phyloP scores from a whole-genome alignment of 768 basidiomycete species.

The Xerocomus potaroensis region DNA sequence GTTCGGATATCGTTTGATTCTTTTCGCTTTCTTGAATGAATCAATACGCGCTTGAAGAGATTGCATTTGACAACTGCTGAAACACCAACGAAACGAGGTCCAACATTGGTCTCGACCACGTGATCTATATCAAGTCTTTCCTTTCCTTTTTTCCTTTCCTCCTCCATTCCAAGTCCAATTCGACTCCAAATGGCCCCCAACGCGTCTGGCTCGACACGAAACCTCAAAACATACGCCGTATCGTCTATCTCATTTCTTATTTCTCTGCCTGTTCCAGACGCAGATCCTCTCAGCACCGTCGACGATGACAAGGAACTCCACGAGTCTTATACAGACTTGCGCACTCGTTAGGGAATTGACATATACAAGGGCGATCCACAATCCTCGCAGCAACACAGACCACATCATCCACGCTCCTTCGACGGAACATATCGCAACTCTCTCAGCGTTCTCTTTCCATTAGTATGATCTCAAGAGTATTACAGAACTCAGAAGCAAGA shows the following conservation, averaged over 20 bases:
- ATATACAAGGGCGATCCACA: constrained; percentile 69
- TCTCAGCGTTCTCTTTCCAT: constrained; percentile 41
- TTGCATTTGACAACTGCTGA: too few relatives aligned
- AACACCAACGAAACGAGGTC: too few relatives aligned
- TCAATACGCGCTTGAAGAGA: constrained; percentile 53
- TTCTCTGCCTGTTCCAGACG: constrained; percentile 42
- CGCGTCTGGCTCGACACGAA: constrained; percentile 25
- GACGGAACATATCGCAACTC: constrained; percentile 30
- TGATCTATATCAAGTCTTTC: too few relatives aligned
- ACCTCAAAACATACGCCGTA: constrained; percentile 68
- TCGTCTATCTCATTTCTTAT: constrained; percentile 79
- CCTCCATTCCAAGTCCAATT: too few relatives aligned
- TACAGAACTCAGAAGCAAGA: constrained; percentile 74
- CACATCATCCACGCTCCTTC: constrained; percentile 3
- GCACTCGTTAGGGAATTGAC: constrained; percentile 79
- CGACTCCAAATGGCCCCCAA: constrained; percentile 21
- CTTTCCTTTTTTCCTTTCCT: too few relatives aligned
- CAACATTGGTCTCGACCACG: too few relatives aligned
- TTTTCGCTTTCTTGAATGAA: constrained; percentile 63
- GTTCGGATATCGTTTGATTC: constrained; percentile 47
- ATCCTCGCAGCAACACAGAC: constrained; percentile 19
- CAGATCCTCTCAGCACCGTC: constrained; percentile 25
- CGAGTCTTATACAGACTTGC: constrained; percentile 75
- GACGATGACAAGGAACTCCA: constrained; percentile 50
- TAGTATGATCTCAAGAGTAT: constrained; percentile 73